Evolutionary conservation across 2,329 filamentous ascomycete genomes (phyloP).

Genomic region (Aspergillus sp.): DNA sequence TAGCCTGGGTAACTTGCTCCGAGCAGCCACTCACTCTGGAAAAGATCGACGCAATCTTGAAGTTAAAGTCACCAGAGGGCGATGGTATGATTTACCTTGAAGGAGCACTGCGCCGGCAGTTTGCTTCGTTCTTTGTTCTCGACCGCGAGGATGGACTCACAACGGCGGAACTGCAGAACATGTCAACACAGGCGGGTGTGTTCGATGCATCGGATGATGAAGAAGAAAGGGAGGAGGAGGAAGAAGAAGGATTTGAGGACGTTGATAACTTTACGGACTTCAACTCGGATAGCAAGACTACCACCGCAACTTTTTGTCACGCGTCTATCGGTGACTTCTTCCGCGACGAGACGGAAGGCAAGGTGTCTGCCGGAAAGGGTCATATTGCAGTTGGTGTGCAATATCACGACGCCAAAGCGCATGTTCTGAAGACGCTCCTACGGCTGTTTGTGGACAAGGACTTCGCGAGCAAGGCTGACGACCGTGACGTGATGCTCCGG

Average conservation of each 20-base stretch:
- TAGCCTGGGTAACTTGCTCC: constrained; percentile 54
- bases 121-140: constrained; percentile 54
- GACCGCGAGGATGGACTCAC: constrained; percentile 47
- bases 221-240: constrained; percentile 1
- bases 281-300: constrained; percentile 25
- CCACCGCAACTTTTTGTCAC: constrained; percentile 28
- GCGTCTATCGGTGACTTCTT: constrained; percentile 32
- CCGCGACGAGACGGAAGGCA: constrained; percentile 18
- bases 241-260: constrained; percentile 17
- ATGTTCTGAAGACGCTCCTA: constrained; percentile 13
- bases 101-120: constrained; percentile 51
- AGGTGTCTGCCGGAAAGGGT: constrained; percentile 20
- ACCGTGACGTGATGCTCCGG: background rate
- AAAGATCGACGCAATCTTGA: constrained; percentile 51
- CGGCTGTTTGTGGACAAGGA: background rate
- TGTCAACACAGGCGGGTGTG: background rate
- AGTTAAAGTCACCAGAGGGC: constrained; percentile 49
- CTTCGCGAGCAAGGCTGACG: constrained; percentile 6
- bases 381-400: constrained; percentile 24
- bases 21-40: constrained; percentile 50
- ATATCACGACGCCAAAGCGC: constrained; percentile 19
- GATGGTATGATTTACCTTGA: constrained; percentile 40
- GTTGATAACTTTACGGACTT: constrained; percentile 19
- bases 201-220: constrained; percentile 20
- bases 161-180: constrained; percentile 25